Percentiles rank a stretch among this genome's conserved stretches.
Conservation (phyloP, 768 basidiomycete species). For the Pleurotus pulmonarius region DNA sequence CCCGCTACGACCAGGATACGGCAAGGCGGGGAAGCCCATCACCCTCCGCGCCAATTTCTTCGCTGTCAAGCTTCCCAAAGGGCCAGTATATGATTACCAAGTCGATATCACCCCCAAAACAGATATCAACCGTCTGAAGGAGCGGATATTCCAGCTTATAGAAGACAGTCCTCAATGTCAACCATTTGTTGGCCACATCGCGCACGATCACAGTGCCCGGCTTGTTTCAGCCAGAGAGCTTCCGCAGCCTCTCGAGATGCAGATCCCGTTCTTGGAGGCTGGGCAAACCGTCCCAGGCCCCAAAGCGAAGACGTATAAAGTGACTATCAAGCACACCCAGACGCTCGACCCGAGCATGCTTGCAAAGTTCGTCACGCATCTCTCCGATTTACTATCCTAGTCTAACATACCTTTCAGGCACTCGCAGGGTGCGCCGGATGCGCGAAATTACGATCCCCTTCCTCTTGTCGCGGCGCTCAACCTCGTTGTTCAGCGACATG, state of each 20-base stretch:
- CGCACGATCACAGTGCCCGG: slow-evolving; percentile 47
- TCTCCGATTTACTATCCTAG: neutral
- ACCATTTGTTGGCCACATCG: slow-evolving; percentile 39
- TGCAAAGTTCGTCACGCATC: slow-evolving; percentile 24
- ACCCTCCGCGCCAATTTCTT: slow-evolving; percentile 64
- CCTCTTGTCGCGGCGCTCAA: slow-evolving; percentile 59
- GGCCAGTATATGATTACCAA: slow-evolving; percentile 51
- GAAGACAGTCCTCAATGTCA: slow-evolving; percentile 34
- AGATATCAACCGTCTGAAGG: slow-evolving; percentile 39
- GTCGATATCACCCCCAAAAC: slow-evolving; percentile 48
- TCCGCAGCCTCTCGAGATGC: slow-evolving; percentile 40
- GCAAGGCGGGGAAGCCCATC: slow-evolving; percentile 43
- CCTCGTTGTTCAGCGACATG: slow-evolving; percentile 49
- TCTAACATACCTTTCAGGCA: slow-evolving; percentile 33
- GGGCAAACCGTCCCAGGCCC: slow-evolving; percentile 29
- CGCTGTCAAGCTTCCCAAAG: slow-evolving; percentile 42
- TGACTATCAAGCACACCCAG: slow-evolving; percentile 37
- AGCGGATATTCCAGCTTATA: slow-evolving; percentile 52
- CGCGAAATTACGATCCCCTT: slow-evolving; percentile 40
- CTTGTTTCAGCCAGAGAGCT: slow-evolving; percentile 42
- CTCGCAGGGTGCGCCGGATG: slow-evolving; percentile 41
- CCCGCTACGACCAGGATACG: slow-evolving; percentile 56
- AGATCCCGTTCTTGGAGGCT: slow-evolving; percentile 39
- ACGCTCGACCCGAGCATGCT: slow-evolving; percentile 33
- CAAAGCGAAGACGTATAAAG: slow-evolving; percentile 36